Evolutionary conservation across 1,284 basidiomycete species (phyloP).

Genomic region (Agroathelia rolfsii): DNA sequence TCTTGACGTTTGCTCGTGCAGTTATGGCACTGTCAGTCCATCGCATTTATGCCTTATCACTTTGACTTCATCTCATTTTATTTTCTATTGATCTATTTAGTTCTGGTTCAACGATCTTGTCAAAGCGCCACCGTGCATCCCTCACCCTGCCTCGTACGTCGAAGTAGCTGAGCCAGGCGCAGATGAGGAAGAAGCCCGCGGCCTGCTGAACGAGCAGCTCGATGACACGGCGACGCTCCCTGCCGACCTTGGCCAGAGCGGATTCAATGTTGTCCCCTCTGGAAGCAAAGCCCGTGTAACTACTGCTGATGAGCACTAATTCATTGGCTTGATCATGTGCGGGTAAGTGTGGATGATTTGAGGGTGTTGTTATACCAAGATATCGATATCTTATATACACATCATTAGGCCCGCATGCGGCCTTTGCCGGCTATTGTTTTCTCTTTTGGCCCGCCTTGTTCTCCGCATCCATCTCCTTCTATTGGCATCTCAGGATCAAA

Average conservation of each 20-base stretch:
- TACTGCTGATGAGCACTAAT: neutral
- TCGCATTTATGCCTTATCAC: conserved; percentile 1
- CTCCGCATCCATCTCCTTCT: too few relatives aligned
- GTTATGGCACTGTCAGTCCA: conserved; percentile 18
- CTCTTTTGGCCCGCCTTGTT: too few relatives aligned
- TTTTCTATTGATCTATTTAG: conserved; percentile 22
- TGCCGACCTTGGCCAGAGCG: conserved; percentile 60
- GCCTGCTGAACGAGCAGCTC: conserved; percentile 33
- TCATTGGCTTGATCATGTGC: neutral
- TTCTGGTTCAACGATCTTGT: conserved; percentile 77
- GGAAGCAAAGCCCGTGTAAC: neutral
- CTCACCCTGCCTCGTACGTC: conserved; percentile 21
- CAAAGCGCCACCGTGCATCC: conserved; percentile 48
- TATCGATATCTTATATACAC: too few relatives aligned
- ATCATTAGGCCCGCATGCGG: too few relatives aligned
- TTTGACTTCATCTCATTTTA: conserved; percentile 1
- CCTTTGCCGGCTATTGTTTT: too few relatives aligned
- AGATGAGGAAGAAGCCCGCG: conserved; percentile 37
- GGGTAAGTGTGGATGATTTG: too few relatives aligned
- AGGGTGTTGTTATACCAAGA: too few relatives aligned
- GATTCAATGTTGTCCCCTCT: conserved; percentile 67
- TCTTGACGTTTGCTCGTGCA: too few relatives aligned
- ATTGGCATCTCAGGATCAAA: too few relatives aligned
- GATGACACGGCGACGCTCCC: conserved; percentile 70
- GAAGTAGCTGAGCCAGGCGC: conserved; percentile 21